These are phyloP conservation scores for Syncephalis fuscata DNA, from an alignment of 371 early-diverging fungal genomes.

Conservation along the genomic window DNA sequence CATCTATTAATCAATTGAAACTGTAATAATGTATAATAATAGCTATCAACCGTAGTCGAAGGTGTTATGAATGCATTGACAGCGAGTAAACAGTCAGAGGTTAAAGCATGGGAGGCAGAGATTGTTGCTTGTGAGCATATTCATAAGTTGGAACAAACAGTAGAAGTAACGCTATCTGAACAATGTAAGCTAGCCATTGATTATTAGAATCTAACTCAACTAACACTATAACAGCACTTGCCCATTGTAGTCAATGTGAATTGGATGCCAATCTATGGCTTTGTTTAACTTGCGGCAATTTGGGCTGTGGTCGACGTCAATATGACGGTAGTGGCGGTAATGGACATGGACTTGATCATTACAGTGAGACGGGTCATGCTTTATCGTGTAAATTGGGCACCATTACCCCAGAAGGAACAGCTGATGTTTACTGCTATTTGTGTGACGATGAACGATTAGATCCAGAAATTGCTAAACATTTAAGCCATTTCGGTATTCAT, in stretches of 20 bases:
- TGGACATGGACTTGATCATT: slow-evolving; percentile 90
- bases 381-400: slow-evolving; percentile 88
- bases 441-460: slow-evolving; percentile 78
- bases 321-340: slow-evolving; percentile 99
- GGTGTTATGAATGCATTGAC: slow-evolving; percentile 59
- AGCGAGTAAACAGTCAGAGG: slow-evolving; percentile 68
- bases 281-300: slow-evolving; percentile 56
- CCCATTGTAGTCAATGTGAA: slow-evolving; percentile 79
- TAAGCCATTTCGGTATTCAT: slow-evolving; percentile 79
- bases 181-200: slow-evolving; percentile 7
- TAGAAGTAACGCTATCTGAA: slow-evolving; percentile 23
- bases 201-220: not conserved
- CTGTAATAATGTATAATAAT: slow-evolving; percentile 2
- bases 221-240: slow-evolving; percentile 21
- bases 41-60: slow-evolving; percentile 38
- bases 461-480: slow-evolving; percentile 56
- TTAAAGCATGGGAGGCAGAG: slow-evolving; percentile 87
- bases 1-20: not conserved
- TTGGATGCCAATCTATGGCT: slow-evolving; percentile 71
- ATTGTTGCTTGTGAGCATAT: slow-evolving; percentile 71
- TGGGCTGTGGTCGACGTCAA: slow-evolving; percentile 79
- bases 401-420: slow-evolving; percentile 93
- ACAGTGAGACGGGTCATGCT: slow-evolving; percentile 62
- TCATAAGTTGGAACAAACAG: slow-evolving; percentile 40
- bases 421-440: slow-evolving; percentile 84